Conservation (phyloP, 2,329 filamentous ascomycete species). For the Venturia carpophila region DNA sequence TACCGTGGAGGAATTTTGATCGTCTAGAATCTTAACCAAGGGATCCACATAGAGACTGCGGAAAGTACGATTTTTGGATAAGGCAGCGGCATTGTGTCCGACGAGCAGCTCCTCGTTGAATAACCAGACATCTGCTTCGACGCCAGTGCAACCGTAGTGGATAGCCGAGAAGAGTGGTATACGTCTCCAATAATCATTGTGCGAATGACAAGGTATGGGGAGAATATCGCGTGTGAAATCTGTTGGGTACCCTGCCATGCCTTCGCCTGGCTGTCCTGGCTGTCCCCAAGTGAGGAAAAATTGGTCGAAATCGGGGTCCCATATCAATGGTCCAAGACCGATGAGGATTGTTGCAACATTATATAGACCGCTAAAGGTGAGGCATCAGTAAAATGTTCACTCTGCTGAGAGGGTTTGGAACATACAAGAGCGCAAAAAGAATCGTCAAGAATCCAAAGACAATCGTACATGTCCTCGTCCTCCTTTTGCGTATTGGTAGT, state of each 20-base stretch:
- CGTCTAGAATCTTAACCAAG: slow-evolving; percentile 41
- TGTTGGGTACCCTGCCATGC: slow-evolving; percentile 31
- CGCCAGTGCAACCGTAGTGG: slow-evolving; percentile 45
- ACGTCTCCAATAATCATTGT: slow-evolving; percentile 53
- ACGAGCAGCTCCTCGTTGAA: slow-evolving; percentile 48
- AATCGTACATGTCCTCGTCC: background rate
- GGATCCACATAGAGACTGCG: slow-evolving; percentile 47
- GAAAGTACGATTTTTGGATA: slow-evolving; percentile 42
- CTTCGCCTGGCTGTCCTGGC: slow-evolving; percentile 30
- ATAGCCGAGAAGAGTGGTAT: slow-evolving; percentile 50
- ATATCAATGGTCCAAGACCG: slow-evolving; percentile 31
- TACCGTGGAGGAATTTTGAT: slow-evolving; percentile 39
- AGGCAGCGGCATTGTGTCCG: slow-evolving; percentile 43
- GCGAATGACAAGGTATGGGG: slow-evolving; percentile 47
- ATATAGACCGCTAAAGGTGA: slow-evolving; percentile 32
- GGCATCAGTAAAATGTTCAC: slow-evolving; percentile 1
- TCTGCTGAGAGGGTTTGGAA: background rate
- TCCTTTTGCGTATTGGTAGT: slow-evolving; percentile 7
- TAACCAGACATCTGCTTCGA: slow-evolving; percentile 52
- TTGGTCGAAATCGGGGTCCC: slow-evolving; percentile 26
- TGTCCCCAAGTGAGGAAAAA: slow-evolving; percentile 37
- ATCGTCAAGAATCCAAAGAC: slow-evolving; percentile 1
- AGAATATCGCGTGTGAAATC: slow-evolving; percentile 44
- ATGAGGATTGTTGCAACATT: slow-evolving; percentile 36
- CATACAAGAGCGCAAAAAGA: slow-evolving; percentile 20